Evolutionary conservation across 1,284 basidiomycete species (phyloP).

Genomic region (Sporisorium sorghi): DNA sequence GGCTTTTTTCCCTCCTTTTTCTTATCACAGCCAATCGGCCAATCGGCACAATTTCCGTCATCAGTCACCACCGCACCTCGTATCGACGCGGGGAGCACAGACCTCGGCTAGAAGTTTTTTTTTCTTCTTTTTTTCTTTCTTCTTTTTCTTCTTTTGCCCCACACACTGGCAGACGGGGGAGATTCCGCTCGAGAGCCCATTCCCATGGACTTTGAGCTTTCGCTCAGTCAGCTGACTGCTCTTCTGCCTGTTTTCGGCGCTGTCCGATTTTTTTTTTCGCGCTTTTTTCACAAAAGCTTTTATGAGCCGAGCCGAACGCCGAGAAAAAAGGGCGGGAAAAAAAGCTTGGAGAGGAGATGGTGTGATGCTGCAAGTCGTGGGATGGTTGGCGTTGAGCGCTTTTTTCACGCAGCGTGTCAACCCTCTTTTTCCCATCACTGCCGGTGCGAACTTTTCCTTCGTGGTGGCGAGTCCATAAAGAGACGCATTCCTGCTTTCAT

Average conservation of each 20-base stretch:
- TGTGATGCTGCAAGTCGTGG: conserved; percentile 15
- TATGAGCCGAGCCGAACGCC: neutral
- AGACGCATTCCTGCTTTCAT: neutral
- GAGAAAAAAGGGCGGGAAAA: neutral
- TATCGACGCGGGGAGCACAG: too few species aligned
- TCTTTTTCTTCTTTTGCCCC: conserved; percentile 1
- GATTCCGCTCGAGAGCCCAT: too few species aligned
- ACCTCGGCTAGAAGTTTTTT: conserved; percentile 18
- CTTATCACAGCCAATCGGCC: conserved; percentile 22
- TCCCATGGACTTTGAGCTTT: neutral
- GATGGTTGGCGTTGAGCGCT: neutral
- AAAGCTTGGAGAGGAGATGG: neutral
- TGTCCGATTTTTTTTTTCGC: neutral
- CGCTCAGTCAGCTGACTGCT: conserved; percentile 16
- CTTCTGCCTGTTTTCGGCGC: neutral
- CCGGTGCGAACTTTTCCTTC: neutral
- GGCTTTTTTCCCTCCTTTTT: neutral
- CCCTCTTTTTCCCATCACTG: too few species aligned
- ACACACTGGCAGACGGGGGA: conserved; percentile 10
- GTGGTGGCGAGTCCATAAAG: neutral
- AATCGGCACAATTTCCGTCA: neutral
- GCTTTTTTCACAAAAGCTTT: too few species aligned
- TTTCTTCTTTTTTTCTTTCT: conserved; percentile 1
- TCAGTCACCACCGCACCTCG: conserved; percentile 3
- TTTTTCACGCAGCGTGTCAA: conserved; percentile 7